phyloP scores from a whole-genome alignment of 139 green algal genomes.

The Pseudopediastrum boryanum region DNA sequence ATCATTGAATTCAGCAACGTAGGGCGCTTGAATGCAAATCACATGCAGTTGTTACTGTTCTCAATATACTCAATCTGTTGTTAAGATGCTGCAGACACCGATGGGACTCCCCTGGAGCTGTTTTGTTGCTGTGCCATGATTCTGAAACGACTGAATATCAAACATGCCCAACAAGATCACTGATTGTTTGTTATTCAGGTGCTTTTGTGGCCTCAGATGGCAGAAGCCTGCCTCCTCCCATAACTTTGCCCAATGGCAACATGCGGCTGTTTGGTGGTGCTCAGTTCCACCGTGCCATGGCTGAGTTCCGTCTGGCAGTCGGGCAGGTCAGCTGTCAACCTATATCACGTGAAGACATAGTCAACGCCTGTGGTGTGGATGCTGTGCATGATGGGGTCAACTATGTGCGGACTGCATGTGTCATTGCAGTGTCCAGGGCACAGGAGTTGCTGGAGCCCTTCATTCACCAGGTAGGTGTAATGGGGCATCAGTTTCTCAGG shows the following conservation, averaged over 20 bases:
- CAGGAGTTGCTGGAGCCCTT: conserved; percentile 91
- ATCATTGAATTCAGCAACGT: too few relatives aligned
- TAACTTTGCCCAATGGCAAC: conserved; percentile 80
- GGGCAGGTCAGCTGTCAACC: conserved; percentile 22
- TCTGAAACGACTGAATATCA: too few relatives aligned
- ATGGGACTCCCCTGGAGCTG: too few relatives aligned
- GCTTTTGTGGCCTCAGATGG: conserved; percentile 77
- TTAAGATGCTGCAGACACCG: too few relatives aligned
- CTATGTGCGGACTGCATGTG: conserved; percentile 93
- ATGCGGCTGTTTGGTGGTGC: conserved; percentile 96
- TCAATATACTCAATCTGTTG: too few relatives aligned
- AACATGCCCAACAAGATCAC: too few relatives aligned
- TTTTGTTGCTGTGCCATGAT: too few relatives aligned
- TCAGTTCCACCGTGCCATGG: conserved; percentile 87
- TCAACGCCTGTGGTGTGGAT: conserved; percentile 95
- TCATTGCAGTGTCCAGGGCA: conserved; percentile 89
- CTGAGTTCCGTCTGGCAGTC: conserved; percentile 32
- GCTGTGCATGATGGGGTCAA: conserved; percentile 96
- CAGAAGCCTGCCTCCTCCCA: conserved; percentile 52
- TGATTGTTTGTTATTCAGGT: conserved; percentile 54
- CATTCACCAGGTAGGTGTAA: conserved; percentile 85
- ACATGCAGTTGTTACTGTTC: too few relatives aligned
- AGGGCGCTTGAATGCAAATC: too few relatives aligned
- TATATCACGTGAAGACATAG: conserved; percentile 85
- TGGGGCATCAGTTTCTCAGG: too few relatives aligned